Conservation (phyloP, 1,139 yeast genomes). For the Schwanniomyces etchellsii region DNA sequence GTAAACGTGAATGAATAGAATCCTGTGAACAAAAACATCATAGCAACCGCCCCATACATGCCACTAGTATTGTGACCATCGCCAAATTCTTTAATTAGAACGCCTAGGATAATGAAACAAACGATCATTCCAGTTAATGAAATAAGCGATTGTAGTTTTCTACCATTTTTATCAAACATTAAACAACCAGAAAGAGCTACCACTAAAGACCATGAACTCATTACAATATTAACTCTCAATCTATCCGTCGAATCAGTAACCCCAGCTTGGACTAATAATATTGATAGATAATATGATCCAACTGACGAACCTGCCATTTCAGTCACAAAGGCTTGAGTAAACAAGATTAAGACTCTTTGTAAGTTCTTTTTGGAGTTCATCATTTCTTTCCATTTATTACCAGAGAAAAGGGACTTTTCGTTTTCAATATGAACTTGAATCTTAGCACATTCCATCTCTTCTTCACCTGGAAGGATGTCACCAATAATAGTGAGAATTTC, state of each 20-base stretch:
- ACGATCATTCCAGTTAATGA: constrained; percentile 9
- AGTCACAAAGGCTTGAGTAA: constrained; percentile 10
- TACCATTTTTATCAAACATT: not conserved
- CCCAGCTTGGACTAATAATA: constrained; percentile 9
- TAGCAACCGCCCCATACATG: constrained; percentile 10
- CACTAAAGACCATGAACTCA: not conserved
- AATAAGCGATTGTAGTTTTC: constrained; percentile 7
- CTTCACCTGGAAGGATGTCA: not conserved
- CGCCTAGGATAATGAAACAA: constrained; percentile 8
- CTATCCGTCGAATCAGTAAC: not conserved
- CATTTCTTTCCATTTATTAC: too few species aligned
- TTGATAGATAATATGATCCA: constrained; percentile 9
- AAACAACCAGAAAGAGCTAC: not conserved
- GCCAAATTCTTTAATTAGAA: constrained; percentile 9
- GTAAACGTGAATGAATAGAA: constrained; percentile 11
- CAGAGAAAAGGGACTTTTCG: too few species aligned
- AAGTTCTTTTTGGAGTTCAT: not conserved
- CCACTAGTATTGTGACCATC: constrained; percentile 9
- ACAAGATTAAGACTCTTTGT: constrained; percentile 6
- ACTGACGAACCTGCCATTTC: constrained; percentile 14
- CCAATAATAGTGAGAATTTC: constrained; percentile 28
- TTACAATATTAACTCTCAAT: not conserved
- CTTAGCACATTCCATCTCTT: not conserved
- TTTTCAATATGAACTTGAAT: not conserved
- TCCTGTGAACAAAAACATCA: constrained; percentile 13